Base-by-base conservation (phyloP, 2,329 filamentous ascomycete genomes). In the Trichoderma simmonsii region DNA sequence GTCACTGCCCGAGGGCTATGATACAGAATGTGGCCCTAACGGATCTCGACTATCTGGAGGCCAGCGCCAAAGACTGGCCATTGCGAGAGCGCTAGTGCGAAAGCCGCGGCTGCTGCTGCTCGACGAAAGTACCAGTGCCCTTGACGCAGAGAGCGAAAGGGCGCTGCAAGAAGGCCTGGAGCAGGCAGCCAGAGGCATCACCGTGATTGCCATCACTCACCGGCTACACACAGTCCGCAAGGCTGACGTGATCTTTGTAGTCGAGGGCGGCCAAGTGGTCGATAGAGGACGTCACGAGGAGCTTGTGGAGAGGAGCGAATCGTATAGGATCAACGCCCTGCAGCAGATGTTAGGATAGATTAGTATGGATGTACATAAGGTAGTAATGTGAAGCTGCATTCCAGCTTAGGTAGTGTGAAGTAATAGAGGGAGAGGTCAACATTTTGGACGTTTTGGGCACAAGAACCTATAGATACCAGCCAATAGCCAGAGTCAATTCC, bases 41-140 rank as follows among this genome's bases (percentile, higher is more conserved):
- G 92, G 92, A 2, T 91, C 91, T 0, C 86, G 91, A 26, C 81
- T 97, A 3, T 94, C 92, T 0, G 93, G 93, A 2, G 94, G 94
- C 0, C 93, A 97, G 79, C 89, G 91, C 18, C 93, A 97, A 80
- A 87, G 93, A 1, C 81, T 97, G 15, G 90, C 91, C 0, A 95
- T 97, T 77, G 93, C 94, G 0, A 86, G 93, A 28, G 93, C 93
- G 0, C 84, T 95, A 3, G 86, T 94, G 3, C 87, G 93, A 0
- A 86, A 88, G 73, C 93, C 93, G 0, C 86, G 90, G 61, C 85
- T 97, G 1, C 81, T 97, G 21, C 87, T 97, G 51, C 85, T 97
- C 0, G 94, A 97, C 76, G 93, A 97, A 83, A 92, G 92, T 34
- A 97, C 93, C 0, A 92, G 90, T 56, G 92, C 91, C 4, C 85